phyloP scores from a whole-genome alignment of 345 rosid genomes.

The Orychophragmus violaceus region DNA sequence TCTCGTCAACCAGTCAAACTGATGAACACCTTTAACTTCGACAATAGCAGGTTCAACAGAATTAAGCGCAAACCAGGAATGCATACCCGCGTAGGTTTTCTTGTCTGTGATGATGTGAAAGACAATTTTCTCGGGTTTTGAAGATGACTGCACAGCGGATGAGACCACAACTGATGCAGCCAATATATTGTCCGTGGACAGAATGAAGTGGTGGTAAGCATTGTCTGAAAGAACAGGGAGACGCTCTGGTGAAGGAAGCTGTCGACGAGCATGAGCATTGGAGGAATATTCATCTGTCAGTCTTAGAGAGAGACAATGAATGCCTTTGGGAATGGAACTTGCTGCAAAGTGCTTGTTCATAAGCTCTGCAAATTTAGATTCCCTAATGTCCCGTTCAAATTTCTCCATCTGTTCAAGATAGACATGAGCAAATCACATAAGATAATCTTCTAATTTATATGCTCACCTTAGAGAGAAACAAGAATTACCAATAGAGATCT shows the following conservation, averaged over 20 bases:
- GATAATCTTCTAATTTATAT: not conserved
- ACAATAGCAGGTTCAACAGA: constrained; percentile 81
- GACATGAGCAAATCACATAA: not conserved
- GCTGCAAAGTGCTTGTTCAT: no score
- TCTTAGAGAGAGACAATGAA: constrained; percentile 90
- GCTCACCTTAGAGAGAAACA: not conserved
- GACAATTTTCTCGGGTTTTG: no score
- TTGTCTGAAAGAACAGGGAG: no score
- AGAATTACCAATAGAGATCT: not conserved
- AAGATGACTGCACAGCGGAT: constrained; percentile 77
- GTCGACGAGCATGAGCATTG: constrained; percentile 96
- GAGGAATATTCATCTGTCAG: constrained; percentile 98
- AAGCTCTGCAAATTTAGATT: constrained; percentile 83
- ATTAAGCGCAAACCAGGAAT: constrained; percentile 96
- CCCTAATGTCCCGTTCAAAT: constrained; percentile 76
- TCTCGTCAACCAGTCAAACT: no score
- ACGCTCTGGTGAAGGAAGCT: constrained; percentile 91
- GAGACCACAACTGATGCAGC: constrained; percentile 98
- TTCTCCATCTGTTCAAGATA: constrained; percentile 74
- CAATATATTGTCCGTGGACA: constrained; percentile 91
- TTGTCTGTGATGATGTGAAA: constrained; percentile 96
- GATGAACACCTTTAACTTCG: no score
- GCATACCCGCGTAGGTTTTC: constrained; percentile 99
- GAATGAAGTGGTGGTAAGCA: constrained; percentile 78
- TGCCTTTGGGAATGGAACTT: constrained; percentile 93